Evolutionary conservation across 2,329 filamentous ascomycete species (phyloP), one percentile per base, ranked within the genome.

Genomic region (Exophiala oligosperma): DNA sequence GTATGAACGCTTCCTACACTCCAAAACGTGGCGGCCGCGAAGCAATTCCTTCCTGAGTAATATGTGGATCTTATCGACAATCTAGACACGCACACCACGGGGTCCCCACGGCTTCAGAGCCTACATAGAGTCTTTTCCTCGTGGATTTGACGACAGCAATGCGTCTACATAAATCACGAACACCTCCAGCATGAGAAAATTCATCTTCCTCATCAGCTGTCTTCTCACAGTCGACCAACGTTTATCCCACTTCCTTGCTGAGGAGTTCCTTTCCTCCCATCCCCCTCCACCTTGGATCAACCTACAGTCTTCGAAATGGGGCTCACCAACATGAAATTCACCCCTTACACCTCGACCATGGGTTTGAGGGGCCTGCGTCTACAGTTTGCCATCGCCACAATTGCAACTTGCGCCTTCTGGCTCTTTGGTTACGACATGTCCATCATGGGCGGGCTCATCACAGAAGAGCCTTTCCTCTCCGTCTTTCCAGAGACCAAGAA

Each of bases 391-490:
- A 60, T 65, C 41, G 61, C 63, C 37, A 51, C 50, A 12, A 53
- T 65, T 52, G 63, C 59, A 29, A 59, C 62, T 37, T 64, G 56
- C 48, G 56, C 63, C 35, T 65, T 65, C 53, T 65, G 60, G 60
- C 53, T 65, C 40, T 65, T 65, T 38, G 63, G 63, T n/a, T 65
- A 64, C 46, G 63, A 65, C 44, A 65, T 64, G 63, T 55, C 52
- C 35, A 50, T 64, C 46, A 64, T 64, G 62, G 44, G 44, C 6
- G 43, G 52, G 11, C 49, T 64, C 26, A 64, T 65, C 43, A 61
- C 63, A 11, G 62, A 66, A 29, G 38, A 63, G 21, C 47, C 57
- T 28, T 65, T 63, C 59, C 50, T 56, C 7, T 53, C 52, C 21
- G 60, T 64, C 38, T 60, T 62, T 29, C 55, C 59, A 12, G 57